These are phyloP conservation scores for Neofusicoccum ribis DNA, from an alignment of 2,329 filamentous ascomycete species.

Conservation along the genomic window DNA sequence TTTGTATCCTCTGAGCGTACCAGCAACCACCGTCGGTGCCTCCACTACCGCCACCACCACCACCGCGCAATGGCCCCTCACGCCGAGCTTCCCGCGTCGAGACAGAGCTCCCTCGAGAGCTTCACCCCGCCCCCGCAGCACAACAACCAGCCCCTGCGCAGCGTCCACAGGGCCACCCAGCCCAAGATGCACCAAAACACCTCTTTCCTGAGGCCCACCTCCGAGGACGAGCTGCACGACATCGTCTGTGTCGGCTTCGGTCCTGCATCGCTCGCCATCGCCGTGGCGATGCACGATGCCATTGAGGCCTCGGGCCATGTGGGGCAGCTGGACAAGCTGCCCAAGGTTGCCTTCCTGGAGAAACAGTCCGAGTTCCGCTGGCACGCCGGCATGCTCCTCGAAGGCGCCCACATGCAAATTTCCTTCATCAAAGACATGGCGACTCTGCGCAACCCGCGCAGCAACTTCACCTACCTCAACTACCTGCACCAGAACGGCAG, in stretches of 20 bases:
- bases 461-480: conserved; percentile 92
- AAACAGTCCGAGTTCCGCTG: conserved; percentile 81
- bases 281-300: conserved; percentile 84
- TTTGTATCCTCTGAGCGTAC: neutral
- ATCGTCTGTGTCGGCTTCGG: conserved; percentile 91
- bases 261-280: conserved; percentile 85
- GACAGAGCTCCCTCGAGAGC: conserved; percentile 6
- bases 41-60: neutral
- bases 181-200: conserved; percentile 23
- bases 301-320: conserved; percentile 47
- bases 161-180: conserved; percentile 20
- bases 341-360: conserved; percentile 85
- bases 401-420: conserved; percentile 95
- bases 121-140: conserved; percentile 11
- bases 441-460: conserved; percentile 81
- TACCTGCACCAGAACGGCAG: conserved; percentile 81
- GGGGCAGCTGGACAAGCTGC: conserved; percentile 45
- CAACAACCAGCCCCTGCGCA: conserved; percentile 20
- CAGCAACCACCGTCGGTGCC: conserved; percentile 1
- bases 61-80: conserved; percentile 36
- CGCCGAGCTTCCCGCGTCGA: conserved; percentile 29
- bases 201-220: conserved; percentile 55
- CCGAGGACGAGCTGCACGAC: conserved; percentile 70
- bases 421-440: conserved; percentile 96
- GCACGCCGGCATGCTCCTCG: conserved; percentile 94